These are phyloP conservation scores for Trichoderma sp. DNA, from an alignment of 2,329 filamentous ascomycete species.

Conservation along the genomic window DNA sequence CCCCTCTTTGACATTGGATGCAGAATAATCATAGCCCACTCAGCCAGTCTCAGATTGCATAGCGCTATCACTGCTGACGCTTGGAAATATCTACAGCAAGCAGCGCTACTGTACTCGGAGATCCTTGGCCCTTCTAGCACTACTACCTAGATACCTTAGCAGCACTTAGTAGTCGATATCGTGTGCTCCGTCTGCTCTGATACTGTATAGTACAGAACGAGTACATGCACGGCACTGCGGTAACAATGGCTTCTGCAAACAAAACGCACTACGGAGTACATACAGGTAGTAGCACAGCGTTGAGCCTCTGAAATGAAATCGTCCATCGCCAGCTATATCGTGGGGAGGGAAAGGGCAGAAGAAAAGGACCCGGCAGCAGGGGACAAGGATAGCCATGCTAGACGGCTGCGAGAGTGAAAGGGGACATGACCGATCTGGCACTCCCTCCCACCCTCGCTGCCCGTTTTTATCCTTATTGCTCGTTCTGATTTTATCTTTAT, in stretches of 20 bases:
- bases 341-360: not conserved
- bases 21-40: not conserved
- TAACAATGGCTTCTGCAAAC: not conserved
- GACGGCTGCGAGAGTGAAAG: not conserved
- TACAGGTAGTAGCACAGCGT: not conserved
- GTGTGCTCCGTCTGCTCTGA: not conserved
- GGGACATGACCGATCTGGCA: constrained; percentile 10
- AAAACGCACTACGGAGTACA: not conserved
- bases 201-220: not conserved
- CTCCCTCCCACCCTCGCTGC: not conserved
- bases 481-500: not conserved
- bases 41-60: not conserved
- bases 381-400: not conserved
- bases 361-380: not conserved
- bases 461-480: not conserved
- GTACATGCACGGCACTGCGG: not conserved
- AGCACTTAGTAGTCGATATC: not conserved
- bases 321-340: constrained; percentile 2
- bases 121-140: not conserved
- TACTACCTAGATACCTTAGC: not conserved
- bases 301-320: not conserved
- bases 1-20: not conserved
- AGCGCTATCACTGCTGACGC: constrained; percentile 10
- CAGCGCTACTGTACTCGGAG: not conserved
- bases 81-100: not conserved